phyloP scores from a whole-genome alignment of 179 eudicot species.

The Vitellaria paradoxa region DNA sequence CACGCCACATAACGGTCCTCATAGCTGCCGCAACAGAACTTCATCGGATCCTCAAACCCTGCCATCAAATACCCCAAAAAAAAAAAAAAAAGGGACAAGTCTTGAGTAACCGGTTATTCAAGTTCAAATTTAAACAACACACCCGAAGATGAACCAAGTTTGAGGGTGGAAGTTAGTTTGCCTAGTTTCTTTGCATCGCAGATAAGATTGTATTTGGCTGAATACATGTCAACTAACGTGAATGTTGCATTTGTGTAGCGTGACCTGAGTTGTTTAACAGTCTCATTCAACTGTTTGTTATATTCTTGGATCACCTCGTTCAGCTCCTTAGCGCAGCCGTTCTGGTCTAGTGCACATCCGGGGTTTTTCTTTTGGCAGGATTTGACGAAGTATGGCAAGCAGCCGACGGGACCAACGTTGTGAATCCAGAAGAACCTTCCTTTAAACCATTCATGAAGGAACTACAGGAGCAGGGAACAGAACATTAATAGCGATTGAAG shows the following conservation, averaged over 20 bases:
- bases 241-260: not conserved
- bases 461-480: not conserved
- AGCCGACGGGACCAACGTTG: not conserved
- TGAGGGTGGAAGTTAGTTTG: no score
- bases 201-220: not conserved
- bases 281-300: not conserved
- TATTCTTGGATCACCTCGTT: not conserved
- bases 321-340: not conserved
- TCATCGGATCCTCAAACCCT: conserved; percentile 29
- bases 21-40: conserved; percentile 29
- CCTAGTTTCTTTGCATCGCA: not conserved
- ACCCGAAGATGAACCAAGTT: no score
- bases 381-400: not conserved
- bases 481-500: not conserved
- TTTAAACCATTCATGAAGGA: not conserved
- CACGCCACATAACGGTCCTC: not conserved
- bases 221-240: not conserved
- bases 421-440: not conserved
- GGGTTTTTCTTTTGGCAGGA: not conserved
- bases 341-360: not conserved
- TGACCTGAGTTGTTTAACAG: not conserved
- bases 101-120: no score
- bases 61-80: not conserved
- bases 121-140: no score
- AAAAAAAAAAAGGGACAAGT: no score